phyloP scores from a whole-genome alignment of 2,329 filamentous ascomycete species.

The Teratosphaeria destructans region DNA sequence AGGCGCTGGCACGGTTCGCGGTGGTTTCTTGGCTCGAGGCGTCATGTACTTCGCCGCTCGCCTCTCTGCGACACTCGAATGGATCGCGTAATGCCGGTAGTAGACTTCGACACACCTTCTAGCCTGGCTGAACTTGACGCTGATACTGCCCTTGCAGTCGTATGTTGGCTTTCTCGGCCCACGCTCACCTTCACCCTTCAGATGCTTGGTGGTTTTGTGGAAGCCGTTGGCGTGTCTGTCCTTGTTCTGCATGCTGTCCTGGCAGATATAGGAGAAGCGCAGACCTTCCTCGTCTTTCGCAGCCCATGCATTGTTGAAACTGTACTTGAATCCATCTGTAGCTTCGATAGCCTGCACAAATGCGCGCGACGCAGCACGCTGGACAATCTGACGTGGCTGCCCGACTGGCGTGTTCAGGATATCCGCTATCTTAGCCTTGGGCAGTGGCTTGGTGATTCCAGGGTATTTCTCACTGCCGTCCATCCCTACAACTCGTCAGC shows the following conservation, averaged over 20 bases:
- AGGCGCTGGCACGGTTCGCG: background rate
- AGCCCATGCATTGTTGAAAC: slow-evolving; percentile 41
- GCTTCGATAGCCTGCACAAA: slow-evolving; percentile 34
- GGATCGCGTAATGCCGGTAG: slow-evolving; percentile 37
- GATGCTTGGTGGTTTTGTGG: slow-evolving; percentile 18
- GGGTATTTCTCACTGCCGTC: slow-evolving; percentile 5
- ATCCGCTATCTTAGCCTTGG: slow-evolving; percentile 11
- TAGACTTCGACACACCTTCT: slow-evolving; percentile 34
- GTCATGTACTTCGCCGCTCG: background rate
- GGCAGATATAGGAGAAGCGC: slow-evolving; percentile 40
- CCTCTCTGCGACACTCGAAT: slow-evolving; percentile 11
- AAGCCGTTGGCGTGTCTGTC: slow-evolving; percentile 36
- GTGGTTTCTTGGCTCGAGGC: background rate
- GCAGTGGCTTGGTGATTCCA: slow-evolving; percentile 5
- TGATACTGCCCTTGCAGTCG: slow-evolving; percentile 38
- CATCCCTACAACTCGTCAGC: background rate
- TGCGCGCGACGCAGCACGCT: slow-evolving; percentile 37
- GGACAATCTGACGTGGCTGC: slow-evolving; percentile 34
- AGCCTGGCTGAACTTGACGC: slow-evolving; percentile 37
- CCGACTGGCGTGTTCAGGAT: slow-evolving; percentile 23
- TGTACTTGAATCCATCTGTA: slow-evolving; percentile 39
- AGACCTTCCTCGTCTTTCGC: slow-evolving; percentile 36
- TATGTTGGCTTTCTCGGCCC: slow-evolving; percentile 33
- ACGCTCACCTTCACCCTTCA: slow-evolving; percentile 13
- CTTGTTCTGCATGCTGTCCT: slow-evolving; percentile 42